Conservation (phyloP, 1,139 yeast species). For the Kodamaea anthophila region DNA sequence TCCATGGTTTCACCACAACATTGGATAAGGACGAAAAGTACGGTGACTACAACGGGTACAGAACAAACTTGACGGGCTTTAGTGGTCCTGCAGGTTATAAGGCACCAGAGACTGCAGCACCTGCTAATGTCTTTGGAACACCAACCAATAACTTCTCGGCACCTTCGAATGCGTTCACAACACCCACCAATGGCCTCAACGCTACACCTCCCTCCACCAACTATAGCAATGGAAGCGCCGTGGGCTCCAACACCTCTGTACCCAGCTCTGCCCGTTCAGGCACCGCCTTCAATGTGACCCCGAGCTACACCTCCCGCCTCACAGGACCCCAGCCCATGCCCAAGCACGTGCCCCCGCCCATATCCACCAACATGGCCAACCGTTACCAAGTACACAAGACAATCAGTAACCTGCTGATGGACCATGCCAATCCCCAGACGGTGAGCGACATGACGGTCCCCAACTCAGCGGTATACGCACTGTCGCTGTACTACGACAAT, state of each 20-base stretch:
- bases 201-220: background rate
- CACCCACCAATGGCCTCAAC: too few species aligned
- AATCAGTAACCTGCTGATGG: conserved; percentile 20
- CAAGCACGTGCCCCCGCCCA: background rate
- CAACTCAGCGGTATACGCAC: conserved; percentile 7
- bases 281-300: background rate
- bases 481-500: conserved; percentile 9
- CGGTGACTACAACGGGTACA: conserved; percentile 1
- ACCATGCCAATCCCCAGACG: conserved; percentile 29
- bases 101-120: background rate
- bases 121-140: background rate
- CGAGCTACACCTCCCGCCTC: background rate
- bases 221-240: background rate
- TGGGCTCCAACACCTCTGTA: too few species aligned
- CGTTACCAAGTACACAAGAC: conserved; percentile 4
- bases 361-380: background rate
- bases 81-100: background rate
- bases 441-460: conserved; percentile 30
- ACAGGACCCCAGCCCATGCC: conserved; percentile 1
- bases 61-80: background rate
- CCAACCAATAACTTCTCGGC: too few species aligned
- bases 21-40: conserved; percentile 5
- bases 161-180: too few species aligned
- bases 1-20: conserved; percentile 6
- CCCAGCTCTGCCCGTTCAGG: too few species aligned